Evolutionary conservation across 148 eudicot species (phyloP).

Genomic region (Nyssa sinensis): DNA sequence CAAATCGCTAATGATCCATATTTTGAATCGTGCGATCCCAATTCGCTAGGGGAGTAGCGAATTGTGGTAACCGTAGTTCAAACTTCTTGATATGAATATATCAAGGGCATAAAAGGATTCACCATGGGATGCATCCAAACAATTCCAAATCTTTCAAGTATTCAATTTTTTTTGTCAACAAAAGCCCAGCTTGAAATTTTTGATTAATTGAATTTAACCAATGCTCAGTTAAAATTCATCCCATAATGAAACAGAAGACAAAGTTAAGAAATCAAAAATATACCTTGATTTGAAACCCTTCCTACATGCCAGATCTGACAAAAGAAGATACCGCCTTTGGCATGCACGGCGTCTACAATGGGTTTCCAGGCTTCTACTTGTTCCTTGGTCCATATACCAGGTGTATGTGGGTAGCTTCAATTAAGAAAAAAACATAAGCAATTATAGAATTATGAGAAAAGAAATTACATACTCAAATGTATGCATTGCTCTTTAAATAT

Average conservation of each 20-base stretch:
- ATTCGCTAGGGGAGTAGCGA: too few species aligned
- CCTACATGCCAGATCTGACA: conserved; percentile 6
- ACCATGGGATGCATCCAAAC: too few species aligned
- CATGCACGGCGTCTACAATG: conserved; percentile 53
- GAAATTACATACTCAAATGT: too few species aligned
- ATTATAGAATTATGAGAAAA: too few species aligned
- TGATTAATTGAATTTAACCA: background rate
- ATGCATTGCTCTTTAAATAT: too few species aligned
- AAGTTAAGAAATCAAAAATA: background rate
- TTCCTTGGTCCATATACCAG: conserved; percentile 60
- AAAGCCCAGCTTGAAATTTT: background rate
- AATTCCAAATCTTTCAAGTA: too few species aligned
- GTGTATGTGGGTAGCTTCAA: conserved; percentile 28
- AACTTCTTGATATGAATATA: too few species aligned
- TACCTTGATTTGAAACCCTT: conserved; percentile 46
- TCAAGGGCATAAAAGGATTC: too few species aligned
- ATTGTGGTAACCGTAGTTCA: too few species aligned
- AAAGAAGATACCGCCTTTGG: conserved; percentile 33
- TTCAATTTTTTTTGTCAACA: too few species aligned
- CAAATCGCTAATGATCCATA: too few species aligned
- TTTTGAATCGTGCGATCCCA: too few species aligned
- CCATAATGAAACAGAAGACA: background rate
- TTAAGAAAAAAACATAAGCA: background rate
- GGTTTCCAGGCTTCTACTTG: conserved; percentile 64
- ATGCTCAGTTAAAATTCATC: background rate